These are phyloP conservation scores for Exsudoporus floridanus DNA, from an alignment of 1,284 basidiomycete genomes.

Conservation along the genomic window DNA sequence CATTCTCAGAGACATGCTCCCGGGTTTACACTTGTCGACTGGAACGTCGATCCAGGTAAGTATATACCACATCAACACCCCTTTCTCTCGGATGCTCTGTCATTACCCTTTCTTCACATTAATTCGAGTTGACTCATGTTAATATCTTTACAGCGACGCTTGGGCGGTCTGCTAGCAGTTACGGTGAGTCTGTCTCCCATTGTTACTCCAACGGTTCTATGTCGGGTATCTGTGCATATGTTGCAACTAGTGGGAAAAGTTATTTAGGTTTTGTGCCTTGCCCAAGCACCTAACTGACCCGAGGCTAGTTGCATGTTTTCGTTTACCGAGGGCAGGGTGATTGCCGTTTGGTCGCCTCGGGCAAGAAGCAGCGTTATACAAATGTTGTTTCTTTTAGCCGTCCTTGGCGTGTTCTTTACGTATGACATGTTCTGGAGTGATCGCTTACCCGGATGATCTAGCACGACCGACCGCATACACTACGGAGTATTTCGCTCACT, in stretches of 20 bases:
- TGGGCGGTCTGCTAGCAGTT: neutral
- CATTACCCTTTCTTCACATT: neutral
- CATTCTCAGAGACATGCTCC: neutral
- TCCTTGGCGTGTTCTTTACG: neutral
- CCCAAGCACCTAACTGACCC: neutral
- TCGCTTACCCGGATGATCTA: constrained; percentile 9
- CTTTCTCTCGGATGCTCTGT: neutral
- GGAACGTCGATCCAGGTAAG: constrained; percentile 12
- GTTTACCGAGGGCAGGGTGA: neutral
- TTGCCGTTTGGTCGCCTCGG: neutral
- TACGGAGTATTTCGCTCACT: constrained; percentile 1
- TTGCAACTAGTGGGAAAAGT: neutral
- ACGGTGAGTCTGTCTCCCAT: constrained; percentile 9
- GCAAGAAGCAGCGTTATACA: neutral
- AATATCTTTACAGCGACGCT: constrained; percentile 1
- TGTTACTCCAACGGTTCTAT: neutral
- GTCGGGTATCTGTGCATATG: neutral
- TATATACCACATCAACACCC: neutral
- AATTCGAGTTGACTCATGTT: neutral
- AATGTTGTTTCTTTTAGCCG: neutral
- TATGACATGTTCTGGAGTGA: neutral
- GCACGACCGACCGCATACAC: constrained; percentile 8
- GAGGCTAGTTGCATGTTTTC: neutral
- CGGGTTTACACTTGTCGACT: constrained; percentile 10
- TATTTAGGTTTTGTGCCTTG: neutral